These are phyloP conservation scores for Nothophoma quercina DNA, from an alignment of 2,329 filamentous ascomycete species.

Conservation along the genomic window DNA sequence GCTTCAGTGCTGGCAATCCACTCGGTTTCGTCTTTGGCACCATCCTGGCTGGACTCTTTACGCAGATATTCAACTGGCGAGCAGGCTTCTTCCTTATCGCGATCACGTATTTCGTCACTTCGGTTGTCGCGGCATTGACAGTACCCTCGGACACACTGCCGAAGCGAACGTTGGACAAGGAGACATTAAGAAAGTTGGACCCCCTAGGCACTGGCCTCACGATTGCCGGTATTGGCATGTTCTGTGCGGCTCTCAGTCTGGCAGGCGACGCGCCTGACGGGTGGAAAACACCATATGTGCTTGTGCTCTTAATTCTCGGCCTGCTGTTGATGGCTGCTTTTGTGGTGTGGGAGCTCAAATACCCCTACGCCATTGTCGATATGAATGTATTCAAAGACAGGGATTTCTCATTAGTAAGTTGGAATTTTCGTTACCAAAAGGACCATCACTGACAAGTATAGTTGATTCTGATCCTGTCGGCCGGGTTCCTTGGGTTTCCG, in stretches of 20 bases:
- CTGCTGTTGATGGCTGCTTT: slow-evolving; percentile 64
- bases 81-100: slow-evolving; percentile 68
- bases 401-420: slow-evolving; percentile 67
- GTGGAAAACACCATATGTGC: slow-evolving; percentile 69
- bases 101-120: slow-evolving; percentile 69
- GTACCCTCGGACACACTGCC: slow-evolving; percentile 63
- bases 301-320: slow-evolving; percentile 68
- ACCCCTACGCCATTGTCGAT: slow-evolving; percentile 55
- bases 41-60: slow-evolving; percentile 69
- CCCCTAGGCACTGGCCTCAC: slow-evolving; percentile 67
- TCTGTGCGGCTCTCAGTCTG: slow-evolving; percentile 65
- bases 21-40: slow-evolving; percentile 65
- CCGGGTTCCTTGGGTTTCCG: slow-evolving; percentile 70
- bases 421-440: too few species aligned
- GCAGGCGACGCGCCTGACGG: slow-evolving; percentile 65
- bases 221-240: slow-evolving; percentile 70
- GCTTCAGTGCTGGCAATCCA: slow-evolving; percentile 66
- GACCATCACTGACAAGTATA: slow-evolving; percentile 30
- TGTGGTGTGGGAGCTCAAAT: slow-evolving; percentile 67
- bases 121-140: slow-evolving; percentile 65
- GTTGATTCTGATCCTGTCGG: slow-evolving; percentile 64
- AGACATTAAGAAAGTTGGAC: slow-evolving; percentile 67
- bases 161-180: slow-evolving; percentile 54
- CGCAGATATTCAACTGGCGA: slow-evolving; percentile 69
- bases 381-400: slow-evolving; percentile 67